A percentile compares a stretch with the other conserved stretches of the same genome.
phyloP scores from a whole-genome alignment of 108 stramenopile species.

The Pseudonitzschia multistriata region DNA sequence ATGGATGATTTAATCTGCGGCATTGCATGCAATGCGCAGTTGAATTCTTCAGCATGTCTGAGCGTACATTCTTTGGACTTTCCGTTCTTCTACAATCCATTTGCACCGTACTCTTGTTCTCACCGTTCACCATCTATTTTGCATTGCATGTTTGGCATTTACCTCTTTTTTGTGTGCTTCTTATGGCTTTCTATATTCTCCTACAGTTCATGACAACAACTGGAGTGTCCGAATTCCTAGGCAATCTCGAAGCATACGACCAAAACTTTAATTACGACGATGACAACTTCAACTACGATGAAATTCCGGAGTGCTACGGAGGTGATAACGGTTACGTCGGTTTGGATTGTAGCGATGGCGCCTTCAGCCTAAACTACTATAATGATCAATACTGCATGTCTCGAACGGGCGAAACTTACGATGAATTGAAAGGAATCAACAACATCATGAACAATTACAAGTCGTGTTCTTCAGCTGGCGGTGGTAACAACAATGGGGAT shows the following conservation, averaged over 20 bases:
- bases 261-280: conserved; percentile 44
- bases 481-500: conserved; percentile 9
- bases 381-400: conserved; percentile 71
- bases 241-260: conserved; percentile 56
- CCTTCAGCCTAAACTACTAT: conserved; percentile 66
- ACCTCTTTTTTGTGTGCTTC: background rate
- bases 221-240: conserved; percentile 70
- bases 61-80: background rate
- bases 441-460: conserved; percentile 53
- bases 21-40: too few relatives aligned
- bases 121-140: background rate
- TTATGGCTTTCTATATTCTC: background rate
- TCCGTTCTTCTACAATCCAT: background rate
- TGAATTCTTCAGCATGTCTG: background rate
- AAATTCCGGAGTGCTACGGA: conserved; percentile 64
- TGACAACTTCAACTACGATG: conserved; percentile 33
- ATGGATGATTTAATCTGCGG: too few relatives aligned
- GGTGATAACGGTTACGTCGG: conserved; percentile 63
- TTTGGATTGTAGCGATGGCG: conserved; percentile 64
- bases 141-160: background rate
- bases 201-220: conserved; percentile 74
- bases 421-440: conserved; percentile 56
- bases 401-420: conserved; percentile 54
- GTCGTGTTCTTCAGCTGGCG: conserved; percentile 14
- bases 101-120: background rate